phyloP scores from a whole-genome alignment of 176 grass and related monocot species.

The Panicum miliaceum region DNA sequence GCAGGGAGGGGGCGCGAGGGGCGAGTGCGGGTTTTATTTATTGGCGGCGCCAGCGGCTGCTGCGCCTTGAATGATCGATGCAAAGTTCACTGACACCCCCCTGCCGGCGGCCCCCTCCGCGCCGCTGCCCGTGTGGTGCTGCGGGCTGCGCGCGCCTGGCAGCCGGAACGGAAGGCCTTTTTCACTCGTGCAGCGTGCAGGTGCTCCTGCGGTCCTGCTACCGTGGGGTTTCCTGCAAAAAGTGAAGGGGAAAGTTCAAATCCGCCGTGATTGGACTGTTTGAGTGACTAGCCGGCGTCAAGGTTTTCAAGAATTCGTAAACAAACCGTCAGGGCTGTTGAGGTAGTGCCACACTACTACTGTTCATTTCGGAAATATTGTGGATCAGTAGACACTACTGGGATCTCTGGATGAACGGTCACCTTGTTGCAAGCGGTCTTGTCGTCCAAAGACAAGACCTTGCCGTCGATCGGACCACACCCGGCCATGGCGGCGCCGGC shows the following conservation, averaged over 20 bases:
- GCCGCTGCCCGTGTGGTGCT: constrained; percentile 12
- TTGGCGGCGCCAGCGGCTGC: constrained; percentile 27
- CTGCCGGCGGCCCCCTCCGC: neutral
- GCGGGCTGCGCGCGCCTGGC: neutral
- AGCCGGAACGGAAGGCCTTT: neutral
- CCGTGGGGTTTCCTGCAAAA: neutral
- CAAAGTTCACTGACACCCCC: constrained; percentile 35
- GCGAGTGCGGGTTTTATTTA: constrained; percentile 51
- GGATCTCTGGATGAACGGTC: neutral
- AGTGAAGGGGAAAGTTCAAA: constrained; percentile 11
- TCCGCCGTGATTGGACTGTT: constrained; percentile 17
- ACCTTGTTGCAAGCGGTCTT: neutral
- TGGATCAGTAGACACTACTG: neutral
- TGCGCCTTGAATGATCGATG: constrained; percentile 18
- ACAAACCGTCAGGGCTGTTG: neutral
- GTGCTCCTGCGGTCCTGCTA: neutral
- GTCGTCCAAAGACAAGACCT: neutral
- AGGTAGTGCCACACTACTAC: neutral
- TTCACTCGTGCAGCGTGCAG: constrained; percentile 29
- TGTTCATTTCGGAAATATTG: neutral
- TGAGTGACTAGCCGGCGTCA: neutral
- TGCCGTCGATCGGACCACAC: neutral
- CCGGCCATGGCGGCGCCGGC: neutral
- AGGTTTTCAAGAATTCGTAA: too few relatives aligned
- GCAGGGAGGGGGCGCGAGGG: constrained; percentile 27